Conservation (phyloP, 768 basidiomycete species). For the Psilocybe sp. region DNA sequence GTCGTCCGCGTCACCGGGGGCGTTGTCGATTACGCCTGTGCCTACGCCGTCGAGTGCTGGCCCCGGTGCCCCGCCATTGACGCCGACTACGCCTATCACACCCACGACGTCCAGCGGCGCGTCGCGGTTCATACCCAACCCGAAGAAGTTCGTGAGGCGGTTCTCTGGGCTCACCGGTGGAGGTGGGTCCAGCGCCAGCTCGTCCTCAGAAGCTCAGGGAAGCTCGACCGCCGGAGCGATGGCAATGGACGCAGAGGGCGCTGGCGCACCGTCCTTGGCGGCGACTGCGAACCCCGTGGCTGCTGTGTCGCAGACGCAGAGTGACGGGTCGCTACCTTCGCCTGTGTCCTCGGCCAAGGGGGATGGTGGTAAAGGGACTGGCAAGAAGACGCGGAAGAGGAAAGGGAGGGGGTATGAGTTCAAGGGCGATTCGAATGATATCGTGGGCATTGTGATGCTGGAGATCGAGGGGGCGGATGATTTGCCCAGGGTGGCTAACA, state of each 20-base stretch:
- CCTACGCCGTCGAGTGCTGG: neutral
- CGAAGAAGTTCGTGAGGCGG: constrained; percentile 22
- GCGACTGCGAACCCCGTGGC: too few species aligned
- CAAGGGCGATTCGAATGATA: constrained; percentile 63
- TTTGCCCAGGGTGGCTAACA: constrained; percentile 82
- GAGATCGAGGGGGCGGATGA: constrained; percentile 85
- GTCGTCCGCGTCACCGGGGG: constrained; percentile 11
- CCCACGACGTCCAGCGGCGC: neutral
- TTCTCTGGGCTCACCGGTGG: constrained; percentile 17
- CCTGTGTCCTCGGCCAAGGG: neutral
- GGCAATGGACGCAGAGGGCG: too few species aligned
- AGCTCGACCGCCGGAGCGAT: too few species aligned
- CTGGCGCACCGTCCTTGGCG: too few species aligned
- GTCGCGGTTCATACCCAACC: constrained; percentile 16
- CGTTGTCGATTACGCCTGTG: constrained; percentile 7
- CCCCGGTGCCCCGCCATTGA: neutral
- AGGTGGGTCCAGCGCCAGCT: constrained; percentile 2
- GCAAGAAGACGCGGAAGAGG: constrained; percentile 15
- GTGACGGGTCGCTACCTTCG: too few species aligned
- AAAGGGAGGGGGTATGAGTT: constrained; percentile 40
- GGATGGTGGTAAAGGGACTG: constrained; percentile 4
- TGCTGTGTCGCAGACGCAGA: too few species aligned
- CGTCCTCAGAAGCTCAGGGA: constrained; percentile 7
- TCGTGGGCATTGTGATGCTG: constrained; percentile 92
- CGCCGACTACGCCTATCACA: neutral